phyloP scores from a whole-genome alignment of 345 rosid genomes.

The Brassica incana region DNA sequence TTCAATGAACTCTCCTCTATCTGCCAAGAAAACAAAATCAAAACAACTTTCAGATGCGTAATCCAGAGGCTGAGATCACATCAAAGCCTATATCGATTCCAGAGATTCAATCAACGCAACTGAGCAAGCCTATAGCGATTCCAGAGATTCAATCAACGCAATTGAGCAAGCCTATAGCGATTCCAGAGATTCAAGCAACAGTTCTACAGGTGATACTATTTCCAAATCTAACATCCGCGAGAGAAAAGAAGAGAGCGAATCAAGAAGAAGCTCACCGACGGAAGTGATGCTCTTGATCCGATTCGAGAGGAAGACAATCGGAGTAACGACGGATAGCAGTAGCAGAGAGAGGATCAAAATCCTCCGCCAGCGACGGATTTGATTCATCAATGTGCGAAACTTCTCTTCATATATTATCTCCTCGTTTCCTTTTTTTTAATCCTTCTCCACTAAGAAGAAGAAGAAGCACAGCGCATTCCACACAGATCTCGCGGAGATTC shows the following conservation, averaged over 20 bases:
- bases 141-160: constrained; percentile 8
- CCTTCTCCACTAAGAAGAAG: constrained; percentile 44
- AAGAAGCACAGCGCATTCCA: constrained; percentile 42
- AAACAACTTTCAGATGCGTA: constrained; percentile 16
- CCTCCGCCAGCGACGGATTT: constrained; percentile 73
- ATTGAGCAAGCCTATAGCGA: not conserved
- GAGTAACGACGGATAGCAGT: constrained; percentile 69
- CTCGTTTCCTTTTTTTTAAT: constrained; percentile 26
- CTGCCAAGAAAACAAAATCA: constrained; percentile 53
- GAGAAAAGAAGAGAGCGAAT: not conserved
- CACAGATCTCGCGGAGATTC: constrained; percentile 40
- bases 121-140: not conserved
- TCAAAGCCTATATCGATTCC: not conserved
- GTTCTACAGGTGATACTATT: too few relatives aligned
- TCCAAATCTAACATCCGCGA: not conserved
- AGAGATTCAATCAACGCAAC: constrained; percentile 12
- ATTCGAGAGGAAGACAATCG: constrained; percentile 61
- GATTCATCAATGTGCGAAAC: constrained; percentile 63
- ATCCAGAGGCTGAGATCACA: constrained; percentile 16
- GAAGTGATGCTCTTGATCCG: constrained; percentile 53
- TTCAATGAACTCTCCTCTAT: constrained; percentile 58
- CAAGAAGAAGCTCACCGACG: constrained; percentile 47
- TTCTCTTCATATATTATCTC: constrained; percentile 28
- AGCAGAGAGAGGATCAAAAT: constrained; percentile 76
- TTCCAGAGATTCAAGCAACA: constrained; percentile 8